Base-by-base conservation (phyloP, 2,329 filamentous ascomycete species). In the Fonsecaea erecta region DNA sequence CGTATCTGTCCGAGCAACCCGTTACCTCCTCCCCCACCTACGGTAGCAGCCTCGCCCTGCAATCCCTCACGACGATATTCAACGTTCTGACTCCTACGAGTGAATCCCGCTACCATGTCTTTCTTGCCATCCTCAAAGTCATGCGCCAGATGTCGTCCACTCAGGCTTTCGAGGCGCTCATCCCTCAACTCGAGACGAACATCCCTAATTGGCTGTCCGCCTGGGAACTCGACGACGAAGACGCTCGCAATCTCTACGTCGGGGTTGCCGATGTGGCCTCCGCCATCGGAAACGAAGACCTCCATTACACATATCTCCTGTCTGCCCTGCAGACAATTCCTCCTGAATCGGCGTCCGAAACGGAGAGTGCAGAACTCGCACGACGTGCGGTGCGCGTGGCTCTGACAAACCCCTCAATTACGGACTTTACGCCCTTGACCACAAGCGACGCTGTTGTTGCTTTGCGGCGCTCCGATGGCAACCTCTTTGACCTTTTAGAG, bases 1-100 rank as follows among this genome's bases (percentile, higher is more conserved):
- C 88, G 75, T 94, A 96, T 81, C 91, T 99, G 75, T 87, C 88
- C 71, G 68, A 72, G 34, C 90, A 92, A 78, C 94, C 95, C 70
- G 88, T 98, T 76, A 87, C 89, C 68, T 91, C 91, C 68, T 96
- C 94, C 57, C 91, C 93, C 60, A 83, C 89, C 72, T 93, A 97
- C 81, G 92, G 93, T 73, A 85, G 90, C 68, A 90, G 90, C 56
- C 86, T 99, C 71, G 92, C 93, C 70, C 89, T 98, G 73, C 93
- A 92, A 71, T 90, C 95, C 73, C 87, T 99, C 72, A 93, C 92
- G 76, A 97, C 93, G 73, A 88, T 99, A 75, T 99, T 98, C 89
- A 99, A 99, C 85, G 90, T 96, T 71, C 86, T 98, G 72, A 82
- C 88, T 72, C 82, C 88, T 67, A 83, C 88, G 74, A 90, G 93